Percentiles rank a stretch among this genome's conserved stretches.
Conservation (phyloP, 2,329 filamentous ascomycete genomes). For the Coleophoma crateriformis region DNA sequence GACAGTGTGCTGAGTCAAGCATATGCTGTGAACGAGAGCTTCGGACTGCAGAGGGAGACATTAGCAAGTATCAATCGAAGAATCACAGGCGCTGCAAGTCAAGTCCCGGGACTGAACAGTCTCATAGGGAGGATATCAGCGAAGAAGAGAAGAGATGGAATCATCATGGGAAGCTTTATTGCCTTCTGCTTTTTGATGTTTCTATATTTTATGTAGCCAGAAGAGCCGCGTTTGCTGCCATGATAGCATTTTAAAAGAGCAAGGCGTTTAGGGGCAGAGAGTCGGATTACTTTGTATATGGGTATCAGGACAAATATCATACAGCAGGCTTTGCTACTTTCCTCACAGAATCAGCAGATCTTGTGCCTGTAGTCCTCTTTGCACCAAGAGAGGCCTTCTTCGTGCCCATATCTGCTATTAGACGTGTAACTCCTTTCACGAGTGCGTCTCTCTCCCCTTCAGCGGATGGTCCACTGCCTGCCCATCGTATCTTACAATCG, state of each 20-base stretch:
- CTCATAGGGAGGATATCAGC: constrained; percentile 89
- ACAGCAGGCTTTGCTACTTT: background rate
- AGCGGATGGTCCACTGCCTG: constrained; percentile 68
- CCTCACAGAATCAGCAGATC: background rate
- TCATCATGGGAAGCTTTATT: constrained; percentile 89
- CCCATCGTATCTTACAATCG: constrained; percentile 89
- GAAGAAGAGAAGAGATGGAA: constrained; percentile 89
- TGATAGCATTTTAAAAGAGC: constrained; percentile 9
- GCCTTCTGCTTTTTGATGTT: constrained; percentile 87
- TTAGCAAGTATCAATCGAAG: constrained; percentile 83
- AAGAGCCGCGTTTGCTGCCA: constrained; percentile 6
- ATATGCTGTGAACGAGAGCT: constrained; percentile 93
- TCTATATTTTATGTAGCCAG: constrained; percentile 64
- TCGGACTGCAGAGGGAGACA: constrained; percentile 80
- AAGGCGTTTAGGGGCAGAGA: constrained; percentile 20
- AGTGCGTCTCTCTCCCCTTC: constrained; percentile 62
- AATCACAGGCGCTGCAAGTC: constrained; percentile 83
- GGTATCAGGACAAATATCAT: background rate
- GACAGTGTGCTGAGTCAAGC: constrained; percentile 91
- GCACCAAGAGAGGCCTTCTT: constrained; percentile 20
- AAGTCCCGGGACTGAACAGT: constrained; percentile 88
- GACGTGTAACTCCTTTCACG: constrained; percentile 54
- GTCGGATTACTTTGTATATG: constrained; percentile 18
- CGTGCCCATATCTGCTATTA: constrained; percentile 49
- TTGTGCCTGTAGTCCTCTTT: constrained; percentile 7